phyloP scores from a whole-genome alignment of 2,329 filamentous ascomycete species.

The Metarhizium humberi region DNA sequence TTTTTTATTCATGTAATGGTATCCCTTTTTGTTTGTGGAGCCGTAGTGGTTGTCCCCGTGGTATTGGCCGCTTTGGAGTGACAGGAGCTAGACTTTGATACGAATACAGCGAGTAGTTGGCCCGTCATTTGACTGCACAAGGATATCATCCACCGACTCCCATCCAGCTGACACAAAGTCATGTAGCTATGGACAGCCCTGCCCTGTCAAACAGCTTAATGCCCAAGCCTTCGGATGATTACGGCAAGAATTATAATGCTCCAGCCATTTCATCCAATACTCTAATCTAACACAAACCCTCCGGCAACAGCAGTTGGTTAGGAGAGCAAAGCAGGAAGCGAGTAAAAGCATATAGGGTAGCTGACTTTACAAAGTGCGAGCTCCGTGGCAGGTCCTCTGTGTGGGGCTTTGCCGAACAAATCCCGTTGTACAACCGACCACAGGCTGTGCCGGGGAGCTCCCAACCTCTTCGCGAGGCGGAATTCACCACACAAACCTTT shows the following conservation, averaged over 20 bases:
- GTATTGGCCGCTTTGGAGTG: background rate
- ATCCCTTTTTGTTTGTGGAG: background rate
- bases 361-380: background rate
- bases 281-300: too few relatives aligned
- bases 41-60: background rate
- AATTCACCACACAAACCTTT: constrained; percentile 23
- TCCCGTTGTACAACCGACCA: constrained; percentile 13
- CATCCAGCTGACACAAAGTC: background rate
- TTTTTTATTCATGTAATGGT: background rate
- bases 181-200: too few relatives aligned
- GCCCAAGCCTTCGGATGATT: too few relatives aligned
- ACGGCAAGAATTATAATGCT: too few relatives aligned
- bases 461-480: constrained; percentile 17
- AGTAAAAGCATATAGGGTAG: background rate
- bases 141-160: background rate
- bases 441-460: constrained; percentile 11
- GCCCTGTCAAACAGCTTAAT: too few relatives aligned
- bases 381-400: background rate
- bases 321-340: too few relatives aligned
- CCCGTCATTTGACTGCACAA: background rate
- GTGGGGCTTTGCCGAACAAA: constrained; percentile 9
- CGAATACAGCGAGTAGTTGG: background rate
- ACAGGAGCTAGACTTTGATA: background rate
- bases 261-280: too few relatives aligned
- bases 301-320: too few relatives aligned